Evolutionary conservation across 192 early-diverging fungal species (phyloP).

Genomic region (Dissophora ornata): DNA sequence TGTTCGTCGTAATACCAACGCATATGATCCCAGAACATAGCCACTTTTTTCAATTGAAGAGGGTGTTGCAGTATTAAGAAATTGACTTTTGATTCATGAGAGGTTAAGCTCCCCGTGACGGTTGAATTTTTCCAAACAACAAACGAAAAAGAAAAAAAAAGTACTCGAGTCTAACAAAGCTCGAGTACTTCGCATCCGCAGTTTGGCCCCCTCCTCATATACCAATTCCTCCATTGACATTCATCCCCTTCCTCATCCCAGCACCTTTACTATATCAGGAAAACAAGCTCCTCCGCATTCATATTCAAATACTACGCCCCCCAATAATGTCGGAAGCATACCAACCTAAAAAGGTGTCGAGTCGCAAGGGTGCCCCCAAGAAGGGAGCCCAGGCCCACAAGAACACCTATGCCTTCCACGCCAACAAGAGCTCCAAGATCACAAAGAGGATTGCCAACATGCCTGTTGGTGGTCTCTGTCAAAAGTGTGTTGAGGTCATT

Average conservation of each 20-base stretch:
- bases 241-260: neutral
- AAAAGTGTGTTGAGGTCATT: conserved; percentile 79
- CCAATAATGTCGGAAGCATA: conserved; percentile 15
- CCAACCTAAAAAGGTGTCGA: conserved; percentile 59
- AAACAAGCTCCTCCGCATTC: too few relatives aligned
- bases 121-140: too few relatives aligned
- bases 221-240: neutral
- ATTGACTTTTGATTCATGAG: too few relatives aligned
- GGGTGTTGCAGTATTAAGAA: too few relatives aligned
- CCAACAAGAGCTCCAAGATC: conserved; percentile 88
- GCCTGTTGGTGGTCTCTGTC: conserved; percentile 85
- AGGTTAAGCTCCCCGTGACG: too few relatives aligned
- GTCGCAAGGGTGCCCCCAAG: conserved; percentile 67
- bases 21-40: too few relatives aligned
- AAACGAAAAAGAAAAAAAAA: too few relatives aligned
- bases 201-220: neutral
- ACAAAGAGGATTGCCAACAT: conserved; percentile 79
- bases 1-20: too few relatives aligned
- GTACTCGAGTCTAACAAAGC: too few relatives aligned
- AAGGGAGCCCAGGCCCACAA: conserved; percentile 91
- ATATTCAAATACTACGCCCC: neutral
- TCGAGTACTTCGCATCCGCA: too few relatives aligned
- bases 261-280: too few relatives aligned
- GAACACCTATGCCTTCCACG: conserved; percentile 86
- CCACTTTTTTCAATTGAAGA: too few relatives aligned